phyloP scores from a whole-genome alignment of 2,329 filamentous ascomycete genomes.

The Colletotrichum sojae region DNA sequence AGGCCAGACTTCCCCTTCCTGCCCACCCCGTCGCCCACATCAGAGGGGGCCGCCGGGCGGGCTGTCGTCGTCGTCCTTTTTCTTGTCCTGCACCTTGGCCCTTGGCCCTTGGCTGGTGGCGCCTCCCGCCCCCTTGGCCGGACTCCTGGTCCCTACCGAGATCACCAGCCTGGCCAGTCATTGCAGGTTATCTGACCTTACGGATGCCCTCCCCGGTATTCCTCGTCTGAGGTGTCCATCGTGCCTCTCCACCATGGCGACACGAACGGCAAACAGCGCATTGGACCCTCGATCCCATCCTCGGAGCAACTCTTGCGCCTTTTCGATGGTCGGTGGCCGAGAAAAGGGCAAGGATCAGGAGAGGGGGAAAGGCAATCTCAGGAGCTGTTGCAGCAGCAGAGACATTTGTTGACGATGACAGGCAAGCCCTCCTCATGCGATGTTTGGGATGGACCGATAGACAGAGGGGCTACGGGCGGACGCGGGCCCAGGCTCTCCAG shows the following conservation, averaged over 20 bases:
- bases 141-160: slow-evolving; percentile 4
- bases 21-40: neutral
- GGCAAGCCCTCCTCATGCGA: slow-evolving; percentile 19
- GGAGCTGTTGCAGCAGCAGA: neutral
- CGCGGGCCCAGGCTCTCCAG: slow-evolving; percentile 22
- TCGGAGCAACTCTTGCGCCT: slow-evolving; percentile 9
- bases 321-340: slow-evolving; percentile 4
- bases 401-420: slow-evolving; percentile 13
- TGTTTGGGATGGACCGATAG: slow-evolving; percentile 19
- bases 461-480: neutral
- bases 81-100: slow-evolving; percentile 16
- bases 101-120: slow-evolving; percentile 18
- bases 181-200: neutral
- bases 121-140: slow-evolving; percentile 3
- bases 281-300: slow-evolving; percentile 22
- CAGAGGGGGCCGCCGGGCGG: slow-evolving; percentile 3
- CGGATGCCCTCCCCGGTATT: slow-evolving; percentile 4
- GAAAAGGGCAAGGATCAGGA: slow-evolving; percentile 1
- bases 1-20: too few relatives aligned
- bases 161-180: neutral
- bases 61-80: slow-evolving; percentile 16
- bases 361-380: slow-evolving; percentile 33
- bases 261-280: slow-evolving; percentile 4
- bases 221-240: slow-evolving; percentile 13
- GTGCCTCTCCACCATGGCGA: slow-evolving; percentile 14